Base-by-base conservation (phyloP, 768 basidiomycete genomes). In the Flagelloscypha sp. region DNA sequence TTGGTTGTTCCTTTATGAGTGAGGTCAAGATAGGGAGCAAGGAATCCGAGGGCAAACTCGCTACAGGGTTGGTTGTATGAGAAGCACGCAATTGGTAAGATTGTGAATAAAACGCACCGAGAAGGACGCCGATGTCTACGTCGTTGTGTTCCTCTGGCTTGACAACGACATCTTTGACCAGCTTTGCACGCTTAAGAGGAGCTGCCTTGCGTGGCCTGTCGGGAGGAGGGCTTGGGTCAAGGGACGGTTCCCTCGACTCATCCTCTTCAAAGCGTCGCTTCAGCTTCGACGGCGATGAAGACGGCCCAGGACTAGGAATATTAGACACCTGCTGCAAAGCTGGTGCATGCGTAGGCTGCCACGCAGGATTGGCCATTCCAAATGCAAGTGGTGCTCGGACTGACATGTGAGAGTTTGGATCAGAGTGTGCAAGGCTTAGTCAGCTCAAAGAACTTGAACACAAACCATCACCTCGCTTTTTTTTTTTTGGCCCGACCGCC, bases 151-250 rank as follows among this genome's bases (percentile, higher is more conserved):
- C 72, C 29, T 65, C 65, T 24, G 52, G 17, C 12, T 52, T 48
- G 6, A 56, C 50, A 45, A 72, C 79, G 37, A 61, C 64, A 43
- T 74, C 72, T 55, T 78, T 79, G 6, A 49, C 47, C 1, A 54
- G 40, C 23, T 63, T 54, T 24, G 72, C 71, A 40, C 82, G 74
- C 57, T 88, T 87, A 12, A 77, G 79, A 23, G 74, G 64, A 5
- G 70, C 68, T 47, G 79, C 74, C 57, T 78, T 84, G n/a, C n/a
- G n/a, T 23, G 72, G 74, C 28, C 82, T 69, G 55, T 90, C 86
- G 11, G 85, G 83, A 2, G 86, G 86, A 6, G 86, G 84, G 45
- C 84, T 86, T 41, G 83, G 69, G 54, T 87, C 86, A 86, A 89
- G 89, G 11, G 76, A 68, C 35, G 82, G 72, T 46, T 86, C 84